phyloP scores from a whole-genome alignment of 2,329 filamentous ascomycete species.

The Penicillium janthinellum region DNA sequence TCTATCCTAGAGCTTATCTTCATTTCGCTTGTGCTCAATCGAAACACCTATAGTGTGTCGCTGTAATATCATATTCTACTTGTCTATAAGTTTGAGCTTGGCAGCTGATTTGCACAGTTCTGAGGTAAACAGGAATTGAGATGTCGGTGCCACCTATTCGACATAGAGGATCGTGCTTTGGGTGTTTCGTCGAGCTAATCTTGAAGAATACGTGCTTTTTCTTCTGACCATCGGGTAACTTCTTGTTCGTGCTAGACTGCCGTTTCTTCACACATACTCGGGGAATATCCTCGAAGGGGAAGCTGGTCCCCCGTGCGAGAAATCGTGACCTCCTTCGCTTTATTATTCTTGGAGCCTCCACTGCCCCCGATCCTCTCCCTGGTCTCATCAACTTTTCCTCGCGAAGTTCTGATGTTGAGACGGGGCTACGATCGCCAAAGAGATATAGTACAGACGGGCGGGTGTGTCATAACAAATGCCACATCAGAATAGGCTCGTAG shows the following conservation, averaged over 20 bases:
- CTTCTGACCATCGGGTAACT: background rate
- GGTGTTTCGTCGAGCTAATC: background rate
- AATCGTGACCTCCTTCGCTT: conserved; percentile 24
- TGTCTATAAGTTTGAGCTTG: background rate
- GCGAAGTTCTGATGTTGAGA: conserved; percentile 28
- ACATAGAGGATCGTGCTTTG: background rate
- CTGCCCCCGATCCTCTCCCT: conserved; percentile 35
- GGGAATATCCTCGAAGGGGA: conserved; percentile 30
- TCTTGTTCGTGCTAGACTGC: background rate
- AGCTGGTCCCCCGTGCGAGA: conserved; percentile 27
- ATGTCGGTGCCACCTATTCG: background rate
- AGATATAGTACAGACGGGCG: conserved; percentile 15
- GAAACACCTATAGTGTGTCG: background rate
- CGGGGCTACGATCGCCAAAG: conserved; percentile 19
- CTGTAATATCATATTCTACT: background rate
- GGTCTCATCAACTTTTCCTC: conserved; percentile 34
- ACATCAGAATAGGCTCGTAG: conserved; percentile 9
- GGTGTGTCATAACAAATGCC: conserved; percentile 7
- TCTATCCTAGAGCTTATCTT: too few species aligned
- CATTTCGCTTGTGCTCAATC: too few species aligned
- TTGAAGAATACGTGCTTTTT: background rate
- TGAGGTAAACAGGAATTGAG: background rate
- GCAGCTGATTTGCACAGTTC: background rate
- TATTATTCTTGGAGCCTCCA: conserved; percentile 55
- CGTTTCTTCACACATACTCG: background rate